Conservation (phyloP, 441 rosid genomes). For the Corymbia calophylla region DNA sequence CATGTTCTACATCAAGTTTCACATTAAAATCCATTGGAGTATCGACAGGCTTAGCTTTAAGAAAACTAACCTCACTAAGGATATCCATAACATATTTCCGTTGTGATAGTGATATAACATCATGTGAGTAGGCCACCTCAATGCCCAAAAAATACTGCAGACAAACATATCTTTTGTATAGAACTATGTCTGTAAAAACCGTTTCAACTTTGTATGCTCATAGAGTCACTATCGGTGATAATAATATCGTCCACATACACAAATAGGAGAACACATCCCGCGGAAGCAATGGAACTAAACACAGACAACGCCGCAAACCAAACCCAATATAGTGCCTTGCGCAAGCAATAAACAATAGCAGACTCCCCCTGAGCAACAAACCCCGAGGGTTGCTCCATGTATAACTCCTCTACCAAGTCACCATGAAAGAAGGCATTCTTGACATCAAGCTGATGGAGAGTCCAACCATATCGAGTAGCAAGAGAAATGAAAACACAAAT, state of each 20-base stretch:
- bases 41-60: not conserved
- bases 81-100: not conserved
- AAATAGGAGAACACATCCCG: not conserved
- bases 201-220: not conserved
- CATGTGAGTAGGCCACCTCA: not conserved
- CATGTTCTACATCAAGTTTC: too few relatives aligned
- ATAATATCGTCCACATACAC: not conserved
- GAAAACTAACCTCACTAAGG: not conserved
- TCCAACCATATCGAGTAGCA: not conserved
- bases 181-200: not conserved
- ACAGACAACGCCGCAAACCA: accelerated
- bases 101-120: not conserved
- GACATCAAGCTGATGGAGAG: not conserved
- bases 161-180: not conserved
- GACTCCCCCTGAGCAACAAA: not conserved
- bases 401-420: not conserved
- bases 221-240: not conserved
- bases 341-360: not conserved
- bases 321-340: not conserved
- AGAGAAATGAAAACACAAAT: not conserved
- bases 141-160: not conserved
- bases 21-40: not conserved
- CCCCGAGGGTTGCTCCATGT: not conserved
- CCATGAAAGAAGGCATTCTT: not conserved
- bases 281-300: not conserved